Percentiles rank a stretch among this genome's conserved stretches.
phyloP scores from a whole-genome alignment of 208 protist genomes.

The Phytomonas sp. region DNA sequence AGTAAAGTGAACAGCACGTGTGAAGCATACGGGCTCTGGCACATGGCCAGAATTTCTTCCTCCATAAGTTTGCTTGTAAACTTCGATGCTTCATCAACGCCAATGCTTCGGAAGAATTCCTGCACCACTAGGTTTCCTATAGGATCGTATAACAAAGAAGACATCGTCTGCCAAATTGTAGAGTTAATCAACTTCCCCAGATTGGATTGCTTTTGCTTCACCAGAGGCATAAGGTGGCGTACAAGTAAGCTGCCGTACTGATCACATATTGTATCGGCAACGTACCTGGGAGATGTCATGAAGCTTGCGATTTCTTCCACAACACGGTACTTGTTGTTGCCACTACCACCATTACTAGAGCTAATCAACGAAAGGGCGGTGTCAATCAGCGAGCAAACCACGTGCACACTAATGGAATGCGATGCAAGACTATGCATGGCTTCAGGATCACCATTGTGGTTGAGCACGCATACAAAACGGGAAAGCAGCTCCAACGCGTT shows the following conservation, averaged over 20 bases:
- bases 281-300: slow-evolving; percentile 36
- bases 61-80: slow-evolving; percentile 52
- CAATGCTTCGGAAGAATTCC: slow-evolving; percentile 52
- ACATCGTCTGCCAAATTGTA: slow-evolving; percentile 46
- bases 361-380: slow-evolving; percentile 27
- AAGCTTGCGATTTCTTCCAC: slow-evolving; percentile 46
- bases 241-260: slow-evolving; percentile 64
- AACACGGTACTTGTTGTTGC: neutral
- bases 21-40: slow-evolving; percentile 52
- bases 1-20: slow-evolving; percentile 74
- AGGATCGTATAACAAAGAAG: slow-evolving; percentile 47
- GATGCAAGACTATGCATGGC: slow-evolving; percentile 28
- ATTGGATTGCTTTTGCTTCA: slow-evolving; percentile 44
- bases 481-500: slow-evolving; percentile 21
- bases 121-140: slow-evolving; percentile 80
- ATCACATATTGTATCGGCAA: slow-evolving; percentile 47
- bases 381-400: slow-evolving; percentile 45
- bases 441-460: slow-evolving; percentile 21
- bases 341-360: slow-evolving; percentile 8
- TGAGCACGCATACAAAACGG: slow-evolving; percentile 30
- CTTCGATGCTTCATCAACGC: slow-evolving; percentile 31
- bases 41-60: slow-evolving; percentile 58
- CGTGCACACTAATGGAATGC: slow-evolving; percentile 68
- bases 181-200: slow-evolving; percentile 46
- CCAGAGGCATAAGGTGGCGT: slow-evolving; percentile 65